Base-by-base conservation (phyloP, 2,329 filamentous ascomycete genomes). In the Sporothrix pseudoabietina region DNA sequence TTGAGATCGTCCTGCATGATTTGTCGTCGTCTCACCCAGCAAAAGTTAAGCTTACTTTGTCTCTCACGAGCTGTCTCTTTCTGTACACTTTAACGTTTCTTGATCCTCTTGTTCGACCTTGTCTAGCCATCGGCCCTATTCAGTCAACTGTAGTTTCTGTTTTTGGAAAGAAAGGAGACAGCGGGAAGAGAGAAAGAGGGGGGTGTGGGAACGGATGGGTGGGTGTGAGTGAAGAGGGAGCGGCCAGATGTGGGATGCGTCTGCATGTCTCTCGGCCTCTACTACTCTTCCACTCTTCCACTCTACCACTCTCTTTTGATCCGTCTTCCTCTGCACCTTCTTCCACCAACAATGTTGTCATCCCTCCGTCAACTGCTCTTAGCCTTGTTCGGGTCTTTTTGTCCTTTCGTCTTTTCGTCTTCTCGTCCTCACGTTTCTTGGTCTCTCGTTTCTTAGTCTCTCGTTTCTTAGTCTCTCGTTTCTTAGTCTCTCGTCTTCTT, bases 221-320 rank as follows among this genome's bases (percentile, higher is more conserved):
- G 65, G 59, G 59, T 41, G 59, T 65, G 59, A 55, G 12, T 3
- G 10, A 7, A 26, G 35, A 65, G 59, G 66, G 44, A 69, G 47
- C 66, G 26, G 47, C 47, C 66, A 47, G 66, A 54, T 54, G 66
- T 54, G 47, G 54, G 66, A 54, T 69, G 66, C 65, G 44, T 7
- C 47, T 69, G 47, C 47, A 49, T 66, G 66, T 39, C 47, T 69
- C 65, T 68, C 65, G 0, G 8, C 65, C 30, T 22, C 44, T 22
- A 19, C 30, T 1, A 9, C 10, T 26, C 26, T 26, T 26, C 26
- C 4, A 9, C 10, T 26, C 26, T 26, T 26, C 26, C 26, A 26
- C 26, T 26, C 26, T 10, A 26, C 35, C 39, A 22, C 32, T 19
- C 14, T n/a, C 59, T 19, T 65, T 44, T 41, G 35, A 55, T 55